Evolutionary conservation across 805 yeast genomes (phyloP), one percentile per base, ranked within the genome.

Genomic region (Schizosaccharomyces japonicus): DNA sequence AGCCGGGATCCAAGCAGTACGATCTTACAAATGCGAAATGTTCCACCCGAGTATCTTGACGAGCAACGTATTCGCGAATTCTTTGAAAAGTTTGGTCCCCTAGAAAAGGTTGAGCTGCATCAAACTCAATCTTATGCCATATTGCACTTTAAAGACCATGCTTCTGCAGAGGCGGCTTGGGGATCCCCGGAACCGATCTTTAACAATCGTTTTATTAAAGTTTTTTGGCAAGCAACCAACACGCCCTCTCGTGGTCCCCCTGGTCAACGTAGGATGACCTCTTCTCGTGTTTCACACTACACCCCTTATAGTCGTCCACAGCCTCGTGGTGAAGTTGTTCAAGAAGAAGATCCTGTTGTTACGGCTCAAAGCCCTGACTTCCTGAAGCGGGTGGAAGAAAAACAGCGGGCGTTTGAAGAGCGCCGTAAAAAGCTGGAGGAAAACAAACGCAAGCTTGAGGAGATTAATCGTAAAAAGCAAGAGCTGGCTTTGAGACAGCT

Each of bases 121-220:
- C 47, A 5, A 4, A 30, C 39, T 5, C 51, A 52, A 30, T 53
- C 60, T 28, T 51, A 58, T 13, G 71, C 69, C 3, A 66, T 61
- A 50, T 45, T 69, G n/a, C 67, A 62, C 45, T 69, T 58, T 50
- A 56, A 51, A 5, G 54, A 57, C 13, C 65, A 62, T 42, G 62
- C 58, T 26, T 53, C 58, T 50, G 73, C 74, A 2, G 56, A 54
- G 7, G 58, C 53, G 5, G 74, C 73, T 1, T 69, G 69, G 65
- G 45, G 54, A 4, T 59, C 62, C 27, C 69, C 72, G 1, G 60
- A 56, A 3, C 67, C 72, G 4, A 63, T 70, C 13, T 69, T 69
- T 51, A 65, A 63, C 48, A 70, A 70, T 58, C 63, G 74, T 47
- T 68, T 69, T 50, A 63, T 70, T 51, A 69, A 69, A 54, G 63